Percentiles rank a stretch among this genome's conserved stretches.
Conservation (phyloP, 1,284 basidiomycete genomes). For the Phaffia rhodozyma region DNA sequence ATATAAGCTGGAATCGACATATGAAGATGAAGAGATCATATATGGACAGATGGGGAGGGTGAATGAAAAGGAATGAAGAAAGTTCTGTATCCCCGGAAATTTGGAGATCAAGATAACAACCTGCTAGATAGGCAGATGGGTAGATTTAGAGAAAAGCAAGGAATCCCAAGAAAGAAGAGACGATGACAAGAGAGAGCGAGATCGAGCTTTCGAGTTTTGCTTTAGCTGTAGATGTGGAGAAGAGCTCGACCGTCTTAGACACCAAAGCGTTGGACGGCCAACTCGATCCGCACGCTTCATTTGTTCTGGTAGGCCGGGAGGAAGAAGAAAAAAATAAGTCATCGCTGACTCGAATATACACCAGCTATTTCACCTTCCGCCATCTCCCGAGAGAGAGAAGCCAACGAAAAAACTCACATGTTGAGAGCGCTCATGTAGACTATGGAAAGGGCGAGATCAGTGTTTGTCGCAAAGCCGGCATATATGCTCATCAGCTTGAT, state of each 20-base stretch:
- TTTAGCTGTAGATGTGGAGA: conserved; percentile 9
- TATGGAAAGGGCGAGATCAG: not conserved
- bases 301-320: not conserved
- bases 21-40: no score
- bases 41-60: no score
- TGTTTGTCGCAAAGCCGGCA: conserved; percentile 25
- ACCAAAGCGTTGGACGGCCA: not conserved
- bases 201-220: not conserved
- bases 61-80: no score
- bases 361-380: no score
- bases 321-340: not conserved
- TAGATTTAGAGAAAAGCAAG: conserved; percentile 8
- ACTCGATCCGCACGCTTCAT: not conserved
- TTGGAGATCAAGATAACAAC: no score
- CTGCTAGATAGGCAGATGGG: no score
- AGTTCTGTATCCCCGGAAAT: no score
- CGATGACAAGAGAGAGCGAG: not conserved
- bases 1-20: no score
- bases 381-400: conserved; percentile 4
- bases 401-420: conserved; percentile 10
- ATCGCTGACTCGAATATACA: not conserved
- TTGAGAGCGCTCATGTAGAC: not conserved
- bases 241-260: not conserved
- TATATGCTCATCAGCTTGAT: conserved; percentile 46
- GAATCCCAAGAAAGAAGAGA: not conserved